phyloP scores from a whole-genome alignment of 805 yeast genomes.

The Helenozyma rhizophorensis region DNA sequence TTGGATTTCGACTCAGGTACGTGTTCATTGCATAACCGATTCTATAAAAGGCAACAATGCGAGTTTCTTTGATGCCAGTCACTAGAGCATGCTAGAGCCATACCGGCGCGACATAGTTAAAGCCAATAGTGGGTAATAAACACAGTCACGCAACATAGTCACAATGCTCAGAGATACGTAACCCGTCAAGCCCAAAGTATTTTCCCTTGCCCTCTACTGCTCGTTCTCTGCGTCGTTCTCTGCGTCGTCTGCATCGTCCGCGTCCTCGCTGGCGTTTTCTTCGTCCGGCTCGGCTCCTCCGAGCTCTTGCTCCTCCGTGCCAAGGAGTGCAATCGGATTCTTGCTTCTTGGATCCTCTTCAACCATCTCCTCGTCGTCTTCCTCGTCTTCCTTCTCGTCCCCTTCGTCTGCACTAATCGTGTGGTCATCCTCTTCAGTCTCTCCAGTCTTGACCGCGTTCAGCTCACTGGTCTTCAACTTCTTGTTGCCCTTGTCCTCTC shows the following conservation, averaged over 20 bases:
- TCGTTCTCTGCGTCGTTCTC: slow-evolving; percentile 9
- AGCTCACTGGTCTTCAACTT: slow-evolving; percentile 15
- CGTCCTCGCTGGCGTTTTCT: no score
- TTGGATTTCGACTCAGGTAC: no score
- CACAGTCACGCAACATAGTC: no score
- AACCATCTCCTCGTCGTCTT: slow-evolving; percentile 14
- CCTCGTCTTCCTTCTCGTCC: slow-evolving; percentile 13
- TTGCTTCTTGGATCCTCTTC: slow-evolving; percentile 7
- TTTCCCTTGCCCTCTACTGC: not conserved
- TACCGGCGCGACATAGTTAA: no score
- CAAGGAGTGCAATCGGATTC: slow-evolving; percentile 32
- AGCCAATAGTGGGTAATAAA: no score
- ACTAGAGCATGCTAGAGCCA: no score
- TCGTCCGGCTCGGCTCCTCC: slow-evolving; percentile 20
- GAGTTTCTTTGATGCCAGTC: no score
- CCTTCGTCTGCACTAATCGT: slow-evolving; percentile 10
- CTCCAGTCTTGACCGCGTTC: slow-evolving; percentile 8
- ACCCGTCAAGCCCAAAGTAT: no score
- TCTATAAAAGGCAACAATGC: no score
- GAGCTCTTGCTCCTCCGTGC: slow-evolving; percentile 32
- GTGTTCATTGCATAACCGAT: no score
- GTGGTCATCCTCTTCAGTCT: slow-evolving; percentile 10
- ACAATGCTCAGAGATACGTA: no score
- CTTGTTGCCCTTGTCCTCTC: slow-evolving; percentile 14
- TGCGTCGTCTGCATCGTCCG: slow-evolving; percentile 6